These are phyloP conservation scores for Ramicandelaber brevisporus DNA, from an alignment of 192 early-diverging fungal genomes.

Conservation along the genomic window DNA sequence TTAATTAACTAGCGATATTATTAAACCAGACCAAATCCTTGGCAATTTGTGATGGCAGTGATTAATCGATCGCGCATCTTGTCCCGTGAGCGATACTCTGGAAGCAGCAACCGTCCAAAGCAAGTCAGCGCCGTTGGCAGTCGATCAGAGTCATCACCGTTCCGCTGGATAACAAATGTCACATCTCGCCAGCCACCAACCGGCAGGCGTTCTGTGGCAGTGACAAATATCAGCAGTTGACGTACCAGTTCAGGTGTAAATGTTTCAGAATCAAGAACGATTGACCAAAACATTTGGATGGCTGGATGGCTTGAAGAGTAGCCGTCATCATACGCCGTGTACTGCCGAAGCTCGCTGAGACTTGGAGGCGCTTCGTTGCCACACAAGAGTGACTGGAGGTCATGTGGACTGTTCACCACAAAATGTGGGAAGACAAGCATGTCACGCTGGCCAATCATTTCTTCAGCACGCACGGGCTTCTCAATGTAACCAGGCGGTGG, in stretches of 20 bases:
- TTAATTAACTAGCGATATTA: too few species aligned
- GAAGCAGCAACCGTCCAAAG: slow-evolving; percentile 67
- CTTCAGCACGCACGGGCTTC: too few species aligned
- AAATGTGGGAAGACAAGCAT: not conserved
- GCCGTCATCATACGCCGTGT: slow-evolving; percentile 63
- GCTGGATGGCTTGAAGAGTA: slow-evolving; percentile 33
- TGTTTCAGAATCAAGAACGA: slow-evolving; percentile 41
- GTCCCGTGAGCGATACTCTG: slow-evolving; percentile 44
- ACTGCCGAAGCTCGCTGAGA: slow-evolving; percentile 37
- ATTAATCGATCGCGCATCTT: slow-evolving; percentile 51
- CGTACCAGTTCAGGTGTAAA: slow-evolving; percentile 35
- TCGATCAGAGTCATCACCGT: slow-evolving; percentile 69
- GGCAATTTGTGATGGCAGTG: slow-evolving; percentile 74
- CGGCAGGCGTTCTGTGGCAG: slow-evolving; percentile 71
- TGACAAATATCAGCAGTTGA: slow-evolving; percentile 67
- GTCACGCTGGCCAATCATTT: not conserved
- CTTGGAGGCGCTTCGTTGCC: slow-evolving; percentile 30
- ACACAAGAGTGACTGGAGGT: slow-evolving; percentile 50
- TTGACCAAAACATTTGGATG: slow-evolving; percentile 59
- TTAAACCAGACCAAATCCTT: slow-evolving; percentile 82
- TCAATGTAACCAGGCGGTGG: too few species aligned
- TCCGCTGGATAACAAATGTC: slow-evolving; percentile 84
- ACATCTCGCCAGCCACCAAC: slow-evolving; percentile 50
- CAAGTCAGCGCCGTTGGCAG: slow-evolving; percentile 79
- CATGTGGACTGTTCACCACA: slow-evolving; percentile 24